Evolutionary conservation across 495 filamentous ascomycete species (phyloP).

Genomic region (Tricharina praecox): DNA sequence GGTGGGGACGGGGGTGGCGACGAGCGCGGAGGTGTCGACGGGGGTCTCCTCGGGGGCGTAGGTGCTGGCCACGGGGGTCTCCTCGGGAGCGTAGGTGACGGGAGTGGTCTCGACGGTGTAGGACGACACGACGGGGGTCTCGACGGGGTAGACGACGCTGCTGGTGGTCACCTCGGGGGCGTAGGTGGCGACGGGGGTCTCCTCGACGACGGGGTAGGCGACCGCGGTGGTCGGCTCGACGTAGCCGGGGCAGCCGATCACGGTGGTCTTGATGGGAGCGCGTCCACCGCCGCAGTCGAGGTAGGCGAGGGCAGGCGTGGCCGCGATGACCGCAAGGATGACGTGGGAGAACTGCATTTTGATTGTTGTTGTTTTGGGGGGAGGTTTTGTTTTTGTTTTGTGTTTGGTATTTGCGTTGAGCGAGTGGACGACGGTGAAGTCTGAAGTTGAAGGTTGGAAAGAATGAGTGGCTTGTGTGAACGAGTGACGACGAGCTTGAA

Average conservation of each 20-base stretch:
- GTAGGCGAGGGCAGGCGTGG: not conserved
- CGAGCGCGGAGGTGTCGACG: not conserved
- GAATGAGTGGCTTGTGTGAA: not conserved
- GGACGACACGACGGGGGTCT: not conserved
- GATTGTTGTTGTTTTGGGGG: not conserved
- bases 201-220: not conserved
- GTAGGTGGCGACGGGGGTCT: not conserved
- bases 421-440: not conserved
- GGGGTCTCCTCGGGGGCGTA: not conserved
- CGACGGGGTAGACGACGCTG: conserved; percentile 1
- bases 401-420: not conserved
- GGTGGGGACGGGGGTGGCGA: not conserved
- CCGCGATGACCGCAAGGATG: not conserved
- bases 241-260: not conserved
- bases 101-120: no score
- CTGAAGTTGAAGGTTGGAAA: not conserved
- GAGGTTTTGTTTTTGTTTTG: not conserved
- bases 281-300: not conserved
- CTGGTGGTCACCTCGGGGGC: not conserved
- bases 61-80: not conserved
- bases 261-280: not conserved
- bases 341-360: conserved; percentile 1
- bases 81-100: not conserved
- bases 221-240: not conserved
- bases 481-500: not conserved